phyloP scores from a whole-genome alignment of 2,329 filamentous ascomycete genomes.

The Graphium sp. region DNA sequence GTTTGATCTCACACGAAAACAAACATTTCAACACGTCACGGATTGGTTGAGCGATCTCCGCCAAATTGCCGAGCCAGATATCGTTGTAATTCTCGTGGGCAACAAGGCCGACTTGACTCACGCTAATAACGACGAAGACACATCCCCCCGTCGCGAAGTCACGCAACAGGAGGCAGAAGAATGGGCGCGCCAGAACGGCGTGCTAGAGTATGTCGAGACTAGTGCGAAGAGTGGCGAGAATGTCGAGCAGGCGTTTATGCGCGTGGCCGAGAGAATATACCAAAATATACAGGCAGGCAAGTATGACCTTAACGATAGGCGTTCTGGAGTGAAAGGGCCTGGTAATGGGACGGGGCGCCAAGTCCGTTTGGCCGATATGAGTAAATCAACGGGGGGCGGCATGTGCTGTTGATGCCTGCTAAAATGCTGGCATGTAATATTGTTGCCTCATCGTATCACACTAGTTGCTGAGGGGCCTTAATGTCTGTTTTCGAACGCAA shows the following conservation, averaged over 20 bases:
- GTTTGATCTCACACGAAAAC: conserved; percentile 78
- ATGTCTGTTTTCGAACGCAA: too few relatives aligned
- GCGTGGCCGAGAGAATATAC: conserved; percentile 90
- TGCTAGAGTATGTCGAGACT: conserved; percentile 90
- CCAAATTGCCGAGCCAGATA: conserved; percentile 89
- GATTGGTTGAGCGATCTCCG: conserved; percentile 89
- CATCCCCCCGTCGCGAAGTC: conserved; percentile 68
- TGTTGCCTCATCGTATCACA: too few relatives aligned
- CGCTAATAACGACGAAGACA: conserved; percentile 19
- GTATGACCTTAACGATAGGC: conserved; percentile 86
- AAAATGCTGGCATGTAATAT: too few relatives aligned
- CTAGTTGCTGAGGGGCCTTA: too few relatives aligned
- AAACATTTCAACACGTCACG: conserved; percentile 76
- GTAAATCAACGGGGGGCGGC: conserved; percentile 19
- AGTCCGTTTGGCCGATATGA: conserved; percentile 25
- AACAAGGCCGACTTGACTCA: conserved; percentile 80
- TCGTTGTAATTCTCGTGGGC: conserved; percentile 85
- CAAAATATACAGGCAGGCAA: conserved; percentile 90
- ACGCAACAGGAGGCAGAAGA: conserved; percentile 69
- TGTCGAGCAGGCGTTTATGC: conserved; percentile 82
- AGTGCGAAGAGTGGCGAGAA: conserved; percentile 90
- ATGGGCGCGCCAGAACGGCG: conserved; percentile 74
- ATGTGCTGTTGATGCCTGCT: conserved; percentile 29
- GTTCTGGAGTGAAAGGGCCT: conserved; percentile 75
- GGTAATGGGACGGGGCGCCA: conserved; percentile 27